Conservation (phyloP, 2,329 filamentous ascomycete species). For the Lecanoromycetidae sp. region DNA sequence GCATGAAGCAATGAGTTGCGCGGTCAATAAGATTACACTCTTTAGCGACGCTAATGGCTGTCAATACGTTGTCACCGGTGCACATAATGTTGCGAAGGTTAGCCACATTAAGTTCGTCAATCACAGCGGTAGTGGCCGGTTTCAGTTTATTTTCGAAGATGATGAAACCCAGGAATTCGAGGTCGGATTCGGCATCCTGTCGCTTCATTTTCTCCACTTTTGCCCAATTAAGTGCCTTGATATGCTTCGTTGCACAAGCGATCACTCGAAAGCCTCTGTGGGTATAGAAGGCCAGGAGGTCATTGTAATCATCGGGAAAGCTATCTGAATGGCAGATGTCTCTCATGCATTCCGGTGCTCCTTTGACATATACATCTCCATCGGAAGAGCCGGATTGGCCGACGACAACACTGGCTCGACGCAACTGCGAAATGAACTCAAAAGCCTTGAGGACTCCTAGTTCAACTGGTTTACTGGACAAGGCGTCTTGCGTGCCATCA, state of each 20-base stretch:
- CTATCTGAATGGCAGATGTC: conserved; percentile 78
- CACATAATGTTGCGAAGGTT: conserved; percentile 91
- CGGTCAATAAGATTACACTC: conserved; percentile 76
- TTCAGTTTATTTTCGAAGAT: conserved; percentile 99
- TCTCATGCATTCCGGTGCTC: conserved; percentile 90
- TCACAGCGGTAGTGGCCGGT: conserved; percentile 65
- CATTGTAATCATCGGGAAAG: conserved; percentile 81
- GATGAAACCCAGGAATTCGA: conserved; percentile 91
- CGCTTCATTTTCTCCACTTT: conserved; percentile 91
- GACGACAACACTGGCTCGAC: conserved; percentile 85
- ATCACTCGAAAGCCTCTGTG: conserved; percentile 95
- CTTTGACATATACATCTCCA: conserved; percentile 86
- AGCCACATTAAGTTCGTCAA: conserved; percentile 69
- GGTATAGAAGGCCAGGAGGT: conserved; percentile 79
- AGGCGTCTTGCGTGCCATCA: conserved; percentile 31
- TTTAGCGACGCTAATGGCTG: conserved; percentile 86
- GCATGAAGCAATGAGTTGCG: conserved; percentile 81
- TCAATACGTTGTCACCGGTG: conserved; percentile 94
- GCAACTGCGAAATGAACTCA: conserved; percentile 86
- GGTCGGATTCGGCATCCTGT: conserved; percentile 65
- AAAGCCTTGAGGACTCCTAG: conserved; percentile 84
- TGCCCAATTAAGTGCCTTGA: conserved; percentile 81
- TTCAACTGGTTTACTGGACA: conserved; percentile 50
- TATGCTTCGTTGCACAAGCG: conserved; percentile 79
- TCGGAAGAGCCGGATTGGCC: conserved; percentile 74